Evolutionary conservation across 257 asterid species (phyloP).

Genomic region (Coffea eugenioides): DNA sequence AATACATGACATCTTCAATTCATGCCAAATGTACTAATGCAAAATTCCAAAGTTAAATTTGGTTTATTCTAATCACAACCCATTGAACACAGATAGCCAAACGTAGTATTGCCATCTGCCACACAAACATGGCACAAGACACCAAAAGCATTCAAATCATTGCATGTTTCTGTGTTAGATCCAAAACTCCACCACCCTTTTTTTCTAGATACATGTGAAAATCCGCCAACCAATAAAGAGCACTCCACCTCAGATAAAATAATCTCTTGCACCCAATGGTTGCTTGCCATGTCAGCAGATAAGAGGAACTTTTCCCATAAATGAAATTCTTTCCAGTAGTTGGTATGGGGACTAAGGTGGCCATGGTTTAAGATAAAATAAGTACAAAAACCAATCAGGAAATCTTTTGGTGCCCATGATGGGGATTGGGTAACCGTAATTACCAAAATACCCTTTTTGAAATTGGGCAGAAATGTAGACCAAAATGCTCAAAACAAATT

Average conservation of each 20-base stretch:
- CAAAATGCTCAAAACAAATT: not conserved
- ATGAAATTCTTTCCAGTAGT: slow-evolving; percentile 27
- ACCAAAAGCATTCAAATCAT: slow-evolving; percentile 62
- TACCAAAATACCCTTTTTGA: not conserved
- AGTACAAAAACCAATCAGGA: slow-evolving; percentile 24
- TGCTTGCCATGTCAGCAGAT: slow-evolving; percentile 43
- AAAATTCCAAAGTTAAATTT: not conserved
- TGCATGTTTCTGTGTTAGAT: slow-evolving; percentile 25
- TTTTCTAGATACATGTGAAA: slow-evolving; percentile 52
- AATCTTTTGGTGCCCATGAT: slow-evolving; percentile 39
- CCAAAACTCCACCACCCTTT: slow-evolving; percentile 35
- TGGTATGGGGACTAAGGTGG: slow-evolving; percentile 19
- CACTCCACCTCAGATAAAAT: slow-evolving; percentile 45
- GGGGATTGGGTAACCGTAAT: slow-evolving; percentile 18
- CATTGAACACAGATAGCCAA: slow-evolving; percentile 44
- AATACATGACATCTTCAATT: not conserved
- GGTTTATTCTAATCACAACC: slow-evolving; percentile 38
- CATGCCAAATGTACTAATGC: not conserved
- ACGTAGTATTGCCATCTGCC: slow-evolving; percentile 64
- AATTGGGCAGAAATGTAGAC: not conserved
- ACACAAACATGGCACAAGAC: slow-evolving; percentile 44
- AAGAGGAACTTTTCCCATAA: slow-evolving; percentile 36
- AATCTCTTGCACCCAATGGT: slow-evolving; percentile 34
- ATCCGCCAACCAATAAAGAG: slow-evolving; percentile 53
- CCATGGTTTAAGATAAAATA: slow-evolving; percentile 7